Evolutionary conservation across 257 asterid genomes (phyloP).

Genomic region (Paraleonurus japonicus): DNA sequence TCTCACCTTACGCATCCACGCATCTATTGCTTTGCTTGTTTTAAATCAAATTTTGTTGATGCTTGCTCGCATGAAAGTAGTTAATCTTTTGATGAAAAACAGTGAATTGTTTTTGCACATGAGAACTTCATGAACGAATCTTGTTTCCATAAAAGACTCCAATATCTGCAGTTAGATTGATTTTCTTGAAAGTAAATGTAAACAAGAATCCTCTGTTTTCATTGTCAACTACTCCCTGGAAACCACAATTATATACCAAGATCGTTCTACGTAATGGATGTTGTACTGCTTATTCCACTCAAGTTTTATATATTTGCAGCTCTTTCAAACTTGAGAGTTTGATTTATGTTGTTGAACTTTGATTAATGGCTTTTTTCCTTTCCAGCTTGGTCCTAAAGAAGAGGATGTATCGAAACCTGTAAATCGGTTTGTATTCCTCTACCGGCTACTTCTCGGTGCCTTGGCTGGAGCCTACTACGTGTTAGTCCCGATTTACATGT

Average conservation of each 20-base stretch:
- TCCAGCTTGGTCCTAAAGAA: constrained; percentile 87
- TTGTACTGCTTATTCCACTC: neutral
- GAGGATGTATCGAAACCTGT: constrained; percentile 77
- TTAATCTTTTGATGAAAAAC: neutral
- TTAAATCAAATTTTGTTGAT: neutral
- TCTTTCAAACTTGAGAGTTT: neutral
- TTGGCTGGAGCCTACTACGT: constrained; percentile 77
- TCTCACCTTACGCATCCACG: neutral
- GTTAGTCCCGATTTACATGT: constrained; percentile 90
- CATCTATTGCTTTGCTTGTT: neutral
- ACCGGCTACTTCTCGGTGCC: constrained; percentile 69
- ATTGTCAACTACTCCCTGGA: neutral
- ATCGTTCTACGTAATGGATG: neutral
- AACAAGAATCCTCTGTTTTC: neutral
- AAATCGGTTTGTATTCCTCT: constrained; percentile 58
- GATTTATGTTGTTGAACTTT: no score
- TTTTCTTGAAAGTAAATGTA: neutral
- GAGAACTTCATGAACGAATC: neutral
- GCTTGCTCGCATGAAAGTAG: neutral
- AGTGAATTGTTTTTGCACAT: neutral
- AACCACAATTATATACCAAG: neutral
- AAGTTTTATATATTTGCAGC: neutral
- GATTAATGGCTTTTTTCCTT: neutral
- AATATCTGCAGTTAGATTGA: neutral
- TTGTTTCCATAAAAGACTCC: neutral